Conservation (phyloP, 345 rosid genomes). For the Eucalyptus tenuipes region DNA sequence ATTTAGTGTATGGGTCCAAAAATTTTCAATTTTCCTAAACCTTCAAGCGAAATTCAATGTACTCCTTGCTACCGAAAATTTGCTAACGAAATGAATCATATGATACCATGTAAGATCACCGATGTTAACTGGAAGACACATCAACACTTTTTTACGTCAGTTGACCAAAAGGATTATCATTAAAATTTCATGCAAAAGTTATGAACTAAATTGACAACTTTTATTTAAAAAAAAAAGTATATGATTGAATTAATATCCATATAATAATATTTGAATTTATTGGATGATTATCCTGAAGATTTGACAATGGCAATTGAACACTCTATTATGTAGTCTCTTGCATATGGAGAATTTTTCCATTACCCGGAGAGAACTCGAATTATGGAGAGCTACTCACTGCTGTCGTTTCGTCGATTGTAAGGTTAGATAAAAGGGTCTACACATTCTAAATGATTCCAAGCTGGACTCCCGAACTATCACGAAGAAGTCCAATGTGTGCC, state of each 20-base stretch:
- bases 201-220: accelerated
- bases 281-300: background rate
- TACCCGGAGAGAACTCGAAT: background rate
- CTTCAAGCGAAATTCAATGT: accelerated
- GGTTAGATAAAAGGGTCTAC: background rate
- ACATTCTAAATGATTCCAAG: background rate
- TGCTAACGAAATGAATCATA: accelerated
- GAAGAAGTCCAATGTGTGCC: background rate
- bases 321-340: background rate
- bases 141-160: accelerated
- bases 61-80: too few relatives aligned
- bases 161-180: accelerated
- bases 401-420: background rate
- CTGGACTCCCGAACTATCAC: background rate
- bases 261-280: accelerated
- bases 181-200: too few relatives aligned
- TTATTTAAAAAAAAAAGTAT: too few relatives aligned
- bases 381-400: background rate
- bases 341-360: background rate
- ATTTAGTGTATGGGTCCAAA: too few relatives aligned
- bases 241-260: accelerated
- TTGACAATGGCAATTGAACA: background rate
- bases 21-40: too few relatives aligned
- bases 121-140: accelerated
- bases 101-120: too few relatives aligned